Conservation (phyloP, 441 rosid genomes). For the Adansonia rubrostipa region DNA sequence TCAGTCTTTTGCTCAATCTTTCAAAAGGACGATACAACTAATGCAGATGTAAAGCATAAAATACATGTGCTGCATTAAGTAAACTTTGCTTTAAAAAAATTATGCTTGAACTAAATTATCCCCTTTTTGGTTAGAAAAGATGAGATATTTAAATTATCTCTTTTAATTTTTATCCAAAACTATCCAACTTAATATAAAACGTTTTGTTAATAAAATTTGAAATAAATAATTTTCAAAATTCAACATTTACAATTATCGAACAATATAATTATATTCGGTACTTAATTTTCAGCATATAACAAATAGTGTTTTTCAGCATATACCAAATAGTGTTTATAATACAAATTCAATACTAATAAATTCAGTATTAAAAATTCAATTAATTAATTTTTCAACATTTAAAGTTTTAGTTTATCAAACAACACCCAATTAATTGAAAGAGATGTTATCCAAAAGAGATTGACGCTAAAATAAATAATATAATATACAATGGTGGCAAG, state of each 20-base stretch:
- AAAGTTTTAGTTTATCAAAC: background rate
- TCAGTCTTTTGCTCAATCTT: background rate
- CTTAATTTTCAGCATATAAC: too few species aligned
- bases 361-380: background rate
- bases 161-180: too few species aligned
- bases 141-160: too few species aligned
- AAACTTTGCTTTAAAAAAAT: too few species aligned
- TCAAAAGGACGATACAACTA: background rate
- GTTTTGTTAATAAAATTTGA: too few species aligned
- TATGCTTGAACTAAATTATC: too few species aligned
- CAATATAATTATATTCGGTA: too few species aligned
- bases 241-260: too few species aligned
- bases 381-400: background rate
- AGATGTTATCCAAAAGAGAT: background rate
- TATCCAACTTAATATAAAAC: too few species aligned
- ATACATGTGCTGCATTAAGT: background rate
- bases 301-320: too few species aligned
- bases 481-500: background rate
- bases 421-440: background rate
- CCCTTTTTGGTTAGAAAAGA: too few species aligned
- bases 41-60: background rate
- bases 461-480: background rate
- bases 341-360: background rate
- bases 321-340: background rate
- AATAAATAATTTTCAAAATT: too few species aligned